A percentile compares a stretch with the other conserved stretches of the same genome.
These are phyloP conservation scores for Cicer pinnatifidum DNA, from an alignment of 306 rosid genomes.

Conservation along the genomic window DNA sequence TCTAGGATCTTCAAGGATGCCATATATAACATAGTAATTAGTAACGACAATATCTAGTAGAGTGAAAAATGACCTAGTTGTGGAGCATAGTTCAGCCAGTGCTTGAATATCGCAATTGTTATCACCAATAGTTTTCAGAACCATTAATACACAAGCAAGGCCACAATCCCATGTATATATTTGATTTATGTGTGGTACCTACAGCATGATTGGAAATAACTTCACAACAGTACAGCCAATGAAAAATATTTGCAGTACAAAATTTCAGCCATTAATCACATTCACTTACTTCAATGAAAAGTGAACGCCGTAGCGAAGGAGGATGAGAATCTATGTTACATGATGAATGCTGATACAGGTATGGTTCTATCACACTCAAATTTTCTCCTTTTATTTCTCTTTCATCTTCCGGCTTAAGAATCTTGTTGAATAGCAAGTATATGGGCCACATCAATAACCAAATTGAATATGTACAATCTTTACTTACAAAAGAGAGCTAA, in stretches of 20 bases:
- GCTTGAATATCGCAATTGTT: constrained; percentile 59
- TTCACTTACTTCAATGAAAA: constrained; percentile 70
- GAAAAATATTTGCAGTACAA: constrained; percentile 26
- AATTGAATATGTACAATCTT: constrained; percentile 37
- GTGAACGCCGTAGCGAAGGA: constrained; percentile 53
- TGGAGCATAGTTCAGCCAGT: constrained; percentile 71
- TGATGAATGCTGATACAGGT: constrained; percentile 50
- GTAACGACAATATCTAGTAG: constrained; percentile 45
- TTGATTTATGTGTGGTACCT: constrained; percentile 91
- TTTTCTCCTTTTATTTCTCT: constrained; percentile 51
- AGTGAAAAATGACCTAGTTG: constrained; percentile 64
- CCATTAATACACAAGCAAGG: constrained; percentile 91
- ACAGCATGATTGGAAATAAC: constrained; percentile 45
- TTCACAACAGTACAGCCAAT: constrained; percentile 34
- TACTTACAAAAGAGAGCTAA: constrained; percentile 39
- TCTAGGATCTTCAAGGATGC: constrained; percentile 34
- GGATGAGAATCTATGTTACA: constrained; percentile 47
- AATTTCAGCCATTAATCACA: constrained; percentile 30
- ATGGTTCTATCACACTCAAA: constrained; percentile 56
- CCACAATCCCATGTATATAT: constrained; percentile 95
- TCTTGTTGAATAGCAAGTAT: constrained; percentile 70
- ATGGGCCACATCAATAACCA: constrained; percentile 84
- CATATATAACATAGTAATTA: constrained; percentile 36
- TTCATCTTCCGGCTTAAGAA: constrained; percentile 60
- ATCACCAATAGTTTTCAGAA: constrained; percentile 68